These are phyloP conservation scores for Hortiboletus rubellus DNA, from an alignment of 1,284 basidiomycete species.

Conservation along the genomic window DNA sequence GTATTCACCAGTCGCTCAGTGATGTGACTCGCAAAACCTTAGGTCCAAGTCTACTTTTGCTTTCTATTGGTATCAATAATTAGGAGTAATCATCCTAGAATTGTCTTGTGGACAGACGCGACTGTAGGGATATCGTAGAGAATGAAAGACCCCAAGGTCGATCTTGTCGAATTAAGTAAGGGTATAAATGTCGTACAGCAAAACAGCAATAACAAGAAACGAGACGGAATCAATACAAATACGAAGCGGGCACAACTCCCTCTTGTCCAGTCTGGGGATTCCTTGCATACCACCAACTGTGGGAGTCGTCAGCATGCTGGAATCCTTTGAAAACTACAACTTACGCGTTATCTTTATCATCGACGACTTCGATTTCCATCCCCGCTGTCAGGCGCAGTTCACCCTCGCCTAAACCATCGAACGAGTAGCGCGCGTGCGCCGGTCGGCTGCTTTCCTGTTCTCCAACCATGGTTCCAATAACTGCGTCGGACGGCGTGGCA, in stretches of 20 bases:
- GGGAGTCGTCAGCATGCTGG: neutral
- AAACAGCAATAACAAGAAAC: slow-evolving; percentile 31
- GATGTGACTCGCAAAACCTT: neutral
- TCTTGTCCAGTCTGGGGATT: slow-evolving; percentile 76
- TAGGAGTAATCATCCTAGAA: slow-evolving; percentile 12
- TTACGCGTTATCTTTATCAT: slow-evolving; percentile 77
- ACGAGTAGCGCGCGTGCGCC: slow-evolving; percentile 79
- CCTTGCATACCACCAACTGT: slow-evolving; percentile 90
- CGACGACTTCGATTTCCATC: slow-evolving; percentile 72
- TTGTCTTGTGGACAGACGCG: slow-evolving; percentile 14
- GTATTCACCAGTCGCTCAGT: slow-evolving; percentile 20
- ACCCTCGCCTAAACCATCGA: slow-evolving; percentile 74
- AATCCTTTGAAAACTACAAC: slow-evolving; percentile 35
- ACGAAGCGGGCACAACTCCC: slow-evolving; percentile 87
- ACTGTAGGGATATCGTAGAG: slow-evolving; percentile 21
- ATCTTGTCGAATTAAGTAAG: slow-evolving; percentile 34
- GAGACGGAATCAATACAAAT: slow-evolving; percentile 61
- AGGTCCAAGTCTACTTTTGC: slow-evolving; percentile 18
- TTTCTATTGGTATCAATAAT: slow-evolving; percentile 19
- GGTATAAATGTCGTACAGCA: slow-evolving; percentile 36
- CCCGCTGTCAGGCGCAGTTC: slow-evolving; percentile 71
- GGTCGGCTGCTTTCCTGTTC: slow-evolving; percentile 68
- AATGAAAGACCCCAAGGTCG: slow-evolving; percentile 36
- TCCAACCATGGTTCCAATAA: slow-evolving; percentile 54
- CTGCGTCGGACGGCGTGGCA: slow-evolving; percentile 75